These are phyloP conservation scores for Gnomoniopsis smithogilvyi DNA, from an alignment of 2,329 filamentous ascomycete species.

Conservation along the genomic window DNA sequence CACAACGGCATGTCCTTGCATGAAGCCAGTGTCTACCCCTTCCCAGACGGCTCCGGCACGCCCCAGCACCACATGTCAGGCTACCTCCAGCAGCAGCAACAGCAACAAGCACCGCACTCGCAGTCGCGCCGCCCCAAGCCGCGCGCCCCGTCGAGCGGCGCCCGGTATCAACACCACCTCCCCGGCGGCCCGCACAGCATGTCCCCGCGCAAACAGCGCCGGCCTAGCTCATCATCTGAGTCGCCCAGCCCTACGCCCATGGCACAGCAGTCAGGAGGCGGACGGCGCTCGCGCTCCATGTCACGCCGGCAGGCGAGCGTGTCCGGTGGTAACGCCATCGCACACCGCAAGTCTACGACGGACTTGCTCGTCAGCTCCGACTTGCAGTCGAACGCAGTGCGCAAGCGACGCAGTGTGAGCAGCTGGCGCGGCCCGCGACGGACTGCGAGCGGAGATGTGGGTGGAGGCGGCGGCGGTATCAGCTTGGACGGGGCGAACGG, in stretches of 20 bases:
- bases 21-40: constrained; percentile 9
- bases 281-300: constrained; percentile 34
- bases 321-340: neutral
- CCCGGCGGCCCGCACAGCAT: constrained; percentile 27
- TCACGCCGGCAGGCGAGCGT: constrained; percentile 10
- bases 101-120: constrained; percentile 15
- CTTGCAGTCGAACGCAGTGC: constrained; percentile 15
- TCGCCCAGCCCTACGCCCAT: constrained; percentile 10
- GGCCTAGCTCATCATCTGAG: constrained; percentile 20
- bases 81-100: neutral
- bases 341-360: constrained; percentile 15
- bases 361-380: constrained; percentile 12
- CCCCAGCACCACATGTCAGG: constrained; percentile 6
- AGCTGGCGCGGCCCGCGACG: constrained; percentile 10
- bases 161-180: constrained; percentile 40
- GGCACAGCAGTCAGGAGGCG: constrained; percentile 26
- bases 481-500: constrained; percentile 25
- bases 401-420: constrained; percentile 25
- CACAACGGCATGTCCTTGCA: constrained; percentile 24
- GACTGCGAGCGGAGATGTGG: neutral
- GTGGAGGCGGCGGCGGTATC: constrained; percentile 18
- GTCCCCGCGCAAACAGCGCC: constrained; percentile 41
- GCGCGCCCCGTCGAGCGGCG: constrained; percentile 52
- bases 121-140: constrained; percentile 36
- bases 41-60: constrained; percentile 9